Evolutionary conservation across 306 rosid species (phyloP).

Genomic region (Cicer pinnatifidum): DNA sequence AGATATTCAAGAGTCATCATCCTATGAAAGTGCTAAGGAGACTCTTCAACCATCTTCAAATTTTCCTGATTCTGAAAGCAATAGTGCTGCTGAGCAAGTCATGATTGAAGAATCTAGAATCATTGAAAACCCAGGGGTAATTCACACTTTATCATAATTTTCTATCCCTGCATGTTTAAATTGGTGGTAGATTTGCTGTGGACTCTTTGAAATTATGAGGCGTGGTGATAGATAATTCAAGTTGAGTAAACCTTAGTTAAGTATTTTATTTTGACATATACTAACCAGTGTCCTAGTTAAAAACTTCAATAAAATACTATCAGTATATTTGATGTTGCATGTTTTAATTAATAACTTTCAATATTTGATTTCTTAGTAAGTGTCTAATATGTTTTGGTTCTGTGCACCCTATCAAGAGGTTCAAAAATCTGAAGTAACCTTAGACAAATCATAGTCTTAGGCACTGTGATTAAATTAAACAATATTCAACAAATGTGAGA

Average conservation of each 20-base stretch:
- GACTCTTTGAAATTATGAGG: constrained; percentile 60
- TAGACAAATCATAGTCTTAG: neutral
- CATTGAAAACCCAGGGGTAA: constrained; percentile 50
- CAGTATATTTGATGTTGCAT: too few relatives aligned
- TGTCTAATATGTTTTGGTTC: too few relatives aligned
- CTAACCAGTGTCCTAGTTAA: neutral
- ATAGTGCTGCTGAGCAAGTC: constrained; percentile 35
- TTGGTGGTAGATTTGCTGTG: constrained; percentile 54
- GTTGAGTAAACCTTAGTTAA: constrained; percentile 47
- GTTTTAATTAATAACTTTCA: too few relatives aligned
- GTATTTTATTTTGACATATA: neutral
- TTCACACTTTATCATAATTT: constrained; percentile 17
- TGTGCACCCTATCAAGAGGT: too few relatives aligned
- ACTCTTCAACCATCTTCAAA: constrained; percentile 43
- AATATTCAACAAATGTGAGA: neutral
- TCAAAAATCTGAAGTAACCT: constrained; percentile 12
- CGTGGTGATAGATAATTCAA: constrained; percentile 57
- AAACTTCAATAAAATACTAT: too few relatives aligned
- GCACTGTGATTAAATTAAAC: neutral
- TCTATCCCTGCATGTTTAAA: neutral
- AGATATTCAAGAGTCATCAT: constrained; percentile 43
- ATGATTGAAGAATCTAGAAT: constrained; percentile 43
- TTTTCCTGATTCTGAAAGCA: constrained; percentile 45
- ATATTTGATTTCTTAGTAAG: too few relatives aligned
- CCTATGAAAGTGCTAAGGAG: constrained; percentile 43